Conservation (phyloP, 2,329 filamentous ascomycete species). For the Aureobasidium sp. region DNA sequence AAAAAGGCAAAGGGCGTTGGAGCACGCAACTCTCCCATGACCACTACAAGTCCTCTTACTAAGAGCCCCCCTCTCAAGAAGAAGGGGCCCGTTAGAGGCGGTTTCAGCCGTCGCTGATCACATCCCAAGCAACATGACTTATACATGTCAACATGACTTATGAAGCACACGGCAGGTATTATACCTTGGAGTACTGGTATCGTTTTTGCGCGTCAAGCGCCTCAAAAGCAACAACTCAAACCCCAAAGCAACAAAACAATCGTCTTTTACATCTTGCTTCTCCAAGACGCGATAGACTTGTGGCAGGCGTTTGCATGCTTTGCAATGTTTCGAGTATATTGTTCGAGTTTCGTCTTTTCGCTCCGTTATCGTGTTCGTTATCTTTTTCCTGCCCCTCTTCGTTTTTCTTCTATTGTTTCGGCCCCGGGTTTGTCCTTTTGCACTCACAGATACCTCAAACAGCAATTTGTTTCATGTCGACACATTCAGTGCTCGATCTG, state of each 20-base stretch:
- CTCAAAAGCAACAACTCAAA: slow-evolving; percentile 10
- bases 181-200: slow-evolving; percentile 6
- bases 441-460: slow-evolving; percentile 13
- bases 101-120: slow-evolving; percentile 11
- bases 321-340: not conserved
- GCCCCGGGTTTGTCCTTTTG: not conserved
- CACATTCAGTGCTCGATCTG: not conserved
- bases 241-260: slow-evolving; percentile 4
- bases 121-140: not conserved
- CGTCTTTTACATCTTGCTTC: not conserved
- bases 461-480: slow-evolving; percentile 9
- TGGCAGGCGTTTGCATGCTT: slow-evolving; percentile 6
- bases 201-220: not conserved
- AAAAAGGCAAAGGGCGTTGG: slow-evolving; percentile 21
- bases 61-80: slow-evolving; percentile 12
- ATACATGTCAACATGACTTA: slow-evolving; percentile 13
- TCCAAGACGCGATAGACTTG: not conserved
- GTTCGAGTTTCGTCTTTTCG: not conserved
- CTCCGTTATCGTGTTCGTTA: not conserved
- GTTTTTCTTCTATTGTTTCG: not conserved
- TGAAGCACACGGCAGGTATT: slow-evolving; percentile 10
- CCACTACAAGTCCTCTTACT: slow-evolving; percentile 10
- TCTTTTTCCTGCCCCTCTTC: not conserved
- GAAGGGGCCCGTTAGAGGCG: slow-evolving; percentile 12
- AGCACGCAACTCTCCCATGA: slow-evolving; percentile 14